These are phyloP conservation scores for Solanum rostratum DNA, from an alignment of 257 asterid species.

Conservation along the genomic window DNA sequence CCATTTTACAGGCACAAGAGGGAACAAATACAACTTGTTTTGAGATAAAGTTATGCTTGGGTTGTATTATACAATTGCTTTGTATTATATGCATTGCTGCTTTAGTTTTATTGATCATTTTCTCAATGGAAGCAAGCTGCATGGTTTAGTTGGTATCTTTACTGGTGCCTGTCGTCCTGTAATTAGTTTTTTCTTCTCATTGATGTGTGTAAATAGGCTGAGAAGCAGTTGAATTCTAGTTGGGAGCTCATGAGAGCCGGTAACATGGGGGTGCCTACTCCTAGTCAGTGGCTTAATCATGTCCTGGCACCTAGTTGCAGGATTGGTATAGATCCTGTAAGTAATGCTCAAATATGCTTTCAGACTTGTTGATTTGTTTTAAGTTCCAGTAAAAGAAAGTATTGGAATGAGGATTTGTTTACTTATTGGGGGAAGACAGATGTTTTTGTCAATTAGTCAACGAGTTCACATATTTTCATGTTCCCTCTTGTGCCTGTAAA, in stretches of 20 bases:
- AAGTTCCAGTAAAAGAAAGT: not conserved
- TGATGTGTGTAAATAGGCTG: slow-evolving; percentile 47
- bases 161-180: not conserved
- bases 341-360: slow-evolving; percentile 29
- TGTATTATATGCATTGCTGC: not conserved
- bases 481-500: not conserved
- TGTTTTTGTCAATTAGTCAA: not conserved
- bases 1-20: no score
- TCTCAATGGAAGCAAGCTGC: not conserved
- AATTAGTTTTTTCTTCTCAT: not conserved
- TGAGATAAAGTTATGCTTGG: not conserved
- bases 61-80: slow-evolving; percentile 50
- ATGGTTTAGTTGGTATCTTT: not conserved
- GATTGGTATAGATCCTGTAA: slow-evolving; percentile 95
- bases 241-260: slow-evolving; percentile 97
- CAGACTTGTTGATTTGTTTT: not conserved
- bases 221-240: slow-evolving; percentile 64
- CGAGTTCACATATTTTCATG: not conserved
- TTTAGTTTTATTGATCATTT: not conserved
- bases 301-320: slow-evolving; percentile 79
- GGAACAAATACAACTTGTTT: no score
- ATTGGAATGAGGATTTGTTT: not conserved
- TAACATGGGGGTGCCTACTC: slow-evolving; percentile 71
- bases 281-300: slow-evolving; percentile 83
- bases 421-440: not conserved